Evolutionary conservation across 225 moss, liverwort and hornwort genomes (phyloP), one percentile per base, ranked within the genome.

Genomic region (Rhytidiadelphus loreus): DNA sequence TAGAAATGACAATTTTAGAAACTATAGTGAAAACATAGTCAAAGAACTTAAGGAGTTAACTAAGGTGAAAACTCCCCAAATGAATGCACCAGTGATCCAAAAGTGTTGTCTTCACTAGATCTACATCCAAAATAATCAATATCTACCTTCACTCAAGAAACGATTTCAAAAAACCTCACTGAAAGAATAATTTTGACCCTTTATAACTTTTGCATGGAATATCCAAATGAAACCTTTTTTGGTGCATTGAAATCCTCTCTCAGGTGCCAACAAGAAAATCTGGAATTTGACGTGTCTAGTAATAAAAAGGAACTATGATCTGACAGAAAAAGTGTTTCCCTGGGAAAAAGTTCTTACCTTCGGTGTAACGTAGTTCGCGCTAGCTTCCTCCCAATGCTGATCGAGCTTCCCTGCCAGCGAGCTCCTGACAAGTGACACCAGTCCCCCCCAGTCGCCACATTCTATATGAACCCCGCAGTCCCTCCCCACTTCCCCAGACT

Each of bases 81-180:
- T 48, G 17, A 65, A 37, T 37, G 66, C 1, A 0, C 7, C 11
- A 66, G 2, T 21, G 2, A 6, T 0, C 21, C 9, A 1, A 35
- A 35, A 19, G 19, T 1, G 1, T 6, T 12, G 12, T 21, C 8
- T 37, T 37, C 37, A 37, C 21, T 19, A 65, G 0, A 37, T 20
- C 3, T 6, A 65, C 37, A 65, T 37, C 3, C 9, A 11, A 2
- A n/a, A 6, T 65, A 65, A 37, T 20, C 20, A 37, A 6, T 65
- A 37, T 20, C 11, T 11, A 37, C 37, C 3, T 24, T 8, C 15
- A 70, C 4, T 3, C 0, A 4, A 39, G 4, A 69, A 10, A 25
- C 8, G 5, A 26, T 26, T 17, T 46, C 1, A 48, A 13, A 18
- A 0, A 73, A 29, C 6, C 29, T 44, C 44, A 44, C 16, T 25